Base-by-base conservation (phyloP, 202 grass and related monocot species). In the Sporobolus alterniflorus region DNA sequence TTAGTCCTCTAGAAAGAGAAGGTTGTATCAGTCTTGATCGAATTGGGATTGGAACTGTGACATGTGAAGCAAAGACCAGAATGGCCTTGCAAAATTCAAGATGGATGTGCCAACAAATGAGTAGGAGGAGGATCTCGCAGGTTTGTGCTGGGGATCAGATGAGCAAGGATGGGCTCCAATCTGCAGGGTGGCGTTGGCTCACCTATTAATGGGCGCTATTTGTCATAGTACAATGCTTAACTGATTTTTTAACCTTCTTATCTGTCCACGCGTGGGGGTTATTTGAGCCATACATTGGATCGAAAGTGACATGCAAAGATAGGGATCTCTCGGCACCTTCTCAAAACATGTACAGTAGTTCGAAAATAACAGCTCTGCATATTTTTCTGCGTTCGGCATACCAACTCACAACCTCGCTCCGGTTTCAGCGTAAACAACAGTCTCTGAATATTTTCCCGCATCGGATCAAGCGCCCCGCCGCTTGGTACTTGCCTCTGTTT, bases 41-140 rank as follows among this genome's bases (percentile, higher is more conserved):
- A 43, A 73, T 34, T 77, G 55, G 32, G 42, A 71, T 36, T 70
- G 63, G 76, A 83, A 72, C 31, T 20, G 43, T 39, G 81, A 36
- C 73, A 82, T 82, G 73, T 82, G 88, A 82, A 55, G 68, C 50
- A 78, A 73, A 72, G 73, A 90, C 88, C 82, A 70, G 68, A 29
- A 40, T 50, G 75, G 69, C 54, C 70, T 22, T 80, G 70, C 70
- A n/a, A 42, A 80, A 71, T 62, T 76, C 82, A 85, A 74, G 81
- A 73, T 71, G 29, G 74, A 78, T 72, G 73, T 48, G 85, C 67
- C 73, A 50, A 61, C 36, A 39, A 8, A 39, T 39, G 36, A 8
- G 68, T 49, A 62, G 61, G 75, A 62, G 81, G 52, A 64, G 81
- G 81, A 89, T 85, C 82, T 82, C 82, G 88, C 82, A 77, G 72